Evolutionary conservation across 78 protist genomes (phyloP), one percentile per base, ranked within the genome.

Genomic region (Acrasis kona): DNA sequence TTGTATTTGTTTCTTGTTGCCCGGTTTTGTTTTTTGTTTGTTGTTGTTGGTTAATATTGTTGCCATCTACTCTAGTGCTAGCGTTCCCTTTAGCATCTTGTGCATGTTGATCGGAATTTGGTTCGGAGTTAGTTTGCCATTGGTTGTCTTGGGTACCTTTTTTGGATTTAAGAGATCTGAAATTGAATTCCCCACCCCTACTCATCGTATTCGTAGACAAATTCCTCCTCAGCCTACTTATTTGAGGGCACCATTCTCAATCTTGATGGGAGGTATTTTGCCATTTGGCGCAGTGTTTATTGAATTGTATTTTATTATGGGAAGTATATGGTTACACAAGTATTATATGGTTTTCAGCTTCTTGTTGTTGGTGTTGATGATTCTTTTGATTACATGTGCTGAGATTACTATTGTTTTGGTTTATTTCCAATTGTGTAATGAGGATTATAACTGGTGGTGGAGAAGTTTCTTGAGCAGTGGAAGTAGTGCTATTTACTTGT

Each of bases 381-480:
- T 83, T 72, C 65, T 83, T 32, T n/a, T 70, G 12, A 35, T 83
- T 19, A 73, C 79, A 27, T 79, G 83, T 10, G 92, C 89, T 12
- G 95, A 91, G 65, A 91, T 88, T 74, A 74, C 91, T 32, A 79
- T 91, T 38, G 91, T 88, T 34, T 72, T 79, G 78, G 2, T n/a
- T 38, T 79, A 83, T 65, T 76, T 83, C 58, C 87, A 83, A 27
- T 78, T 83, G 37, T 83, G 87, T 71, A 71, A 77, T 19, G 87
- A 85, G 89, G 93, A 93, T 73, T 90, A 93, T 79, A 84, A 89
- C 73, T 92, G 99, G 97, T 93, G 98, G 98, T 96, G 99, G 99
- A 76, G 97, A 42, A 66, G 95, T 1, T 93, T 89, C 87, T 30
- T 95, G 71, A 87, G 90, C 2, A 35, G 92, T 1, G 98, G 95